Conservation (phyloP, 257 asterid species). For the Prunella vulgaris region DNA sequence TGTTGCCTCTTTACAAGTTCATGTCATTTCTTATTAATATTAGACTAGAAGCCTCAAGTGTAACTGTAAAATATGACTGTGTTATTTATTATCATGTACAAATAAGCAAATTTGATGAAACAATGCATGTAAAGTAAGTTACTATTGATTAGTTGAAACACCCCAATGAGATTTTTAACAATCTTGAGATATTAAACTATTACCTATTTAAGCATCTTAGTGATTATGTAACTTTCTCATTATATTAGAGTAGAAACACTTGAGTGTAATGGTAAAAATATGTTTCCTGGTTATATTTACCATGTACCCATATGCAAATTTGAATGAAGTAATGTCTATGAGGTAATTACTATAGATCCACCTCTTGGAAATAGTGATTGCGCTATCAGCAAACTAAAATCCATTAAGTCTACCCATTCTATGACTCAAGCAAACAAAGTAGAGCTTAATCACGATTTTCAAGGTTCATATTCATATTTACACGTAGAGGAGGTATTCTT, state of each 20-base stretch:
- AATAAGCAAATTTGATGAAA: slow-evolving; percentile 5
- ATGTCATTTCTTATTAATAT: not conserved
- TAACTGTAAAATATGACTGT: not conserved
- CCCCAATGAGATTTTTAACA: not conserved
- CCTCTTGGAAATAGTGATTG: slow-evolving; percentile 31
- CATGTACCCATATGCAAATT: slow-evolving; percentile 3
- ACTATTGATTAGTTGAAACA: slow-evolving; percentile 37
- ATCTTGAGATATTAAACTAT: not conserved
- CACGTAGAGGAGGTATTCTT: too few relatives aligned
- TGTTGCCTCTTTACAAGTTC: not conserved
- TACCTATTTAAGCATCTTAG: not conserved
- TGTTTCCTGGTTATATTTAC: not conserved
- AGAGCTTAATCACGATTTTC: slow-evolving; percentile 27
- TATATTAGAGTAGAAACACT: not conserved
- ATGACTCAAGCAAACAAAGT: slow-evolving; percentile 50
- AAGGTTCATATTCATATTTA: slow-evolving; percentile 16
- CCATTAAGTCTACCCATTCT: slow-evolving; percentile 38
- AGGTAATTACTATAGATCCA: slow-evolving; percentile 46
- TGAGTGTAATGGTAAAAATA: not conserved
- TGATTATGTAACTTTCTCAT: not conserved
- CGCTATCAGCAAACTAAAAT: slow-evolving; percentile 46
- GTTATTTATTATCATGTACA: not conserved
- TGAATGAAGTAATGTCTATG: slow-evolving; percentile 16
- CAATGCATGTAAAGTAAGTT: slow-evolving; percentile 27
- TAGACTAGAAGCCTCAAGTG: not conserved